A percentile compares a stretch with the other conserved stretches of the same genome.
Conservation (phyloP, 805 yeast species). For the Candida maris region DNA sequence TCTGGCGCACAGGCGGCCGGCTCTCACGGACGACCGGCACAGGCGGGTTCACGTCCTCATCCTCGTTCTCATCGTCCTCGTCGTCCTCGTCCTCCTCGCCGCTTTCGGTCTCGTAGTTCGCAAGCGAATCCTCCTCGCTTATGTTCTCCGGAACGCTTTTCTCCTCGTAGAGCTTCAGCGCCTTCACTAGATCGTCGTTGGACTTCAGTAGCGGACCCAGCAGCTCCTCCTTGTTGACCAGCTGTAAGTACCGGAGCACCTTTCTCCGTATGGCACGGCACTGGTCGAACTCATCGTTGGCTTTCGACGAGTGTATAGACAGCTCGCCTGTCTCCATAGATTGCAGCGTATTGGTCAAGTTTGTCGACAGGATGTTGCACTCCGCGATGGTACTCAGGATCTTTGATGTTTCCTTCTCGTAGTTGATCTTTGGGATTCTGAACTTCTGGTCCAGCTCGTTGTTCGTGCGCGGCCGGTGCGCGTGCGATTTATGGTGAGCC, state of each 20-base stretch:
- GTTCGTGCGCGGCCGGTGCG: conserved; percentile 23
- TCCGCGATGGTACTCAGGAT: conserved; percentile 68
- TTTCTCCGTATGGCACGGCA: conserved; percentile 74
- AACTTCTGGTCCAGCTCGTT: conserved; percentile 44
- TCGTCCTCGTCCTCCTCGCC: conserved; percentile 10
- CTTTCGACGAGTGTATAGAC: conserved; percentile 61
- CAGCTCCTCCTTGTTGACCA: conserved; percentile 78
- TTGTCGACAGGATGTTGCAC: conserved; percentile 69
- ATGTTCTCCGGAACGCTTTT: conserved; percentile 45
- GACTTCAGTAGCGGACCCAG: conserved; percentile 86
- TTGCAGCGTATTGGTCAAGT: conserved; percentile 56
- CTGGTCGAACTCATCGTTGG: conserved; percentile 65
- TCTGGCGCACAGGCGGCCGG: no score
- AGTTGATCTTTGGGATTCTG: conserved; percentile 64
- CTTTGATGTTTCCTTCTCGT: conserved; percentile 68
- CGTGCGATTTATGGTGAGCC: background rate
- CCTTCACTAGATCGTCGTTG: conserved; percentile 81
- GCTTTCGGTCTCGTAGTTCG: conserved; percentile 35
- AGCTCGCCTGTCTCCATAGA: conserved; percentile 42
- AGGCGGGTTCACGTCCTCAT: conserved; percentile 1
- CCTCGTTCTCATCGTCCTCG: conserved; percentile 1
- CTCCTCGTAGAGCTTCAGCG: conserved; percentile 66
- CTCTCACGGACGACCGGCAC: conserved; percentile 13
- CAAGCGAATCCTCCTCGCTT: conserved; percentile 39
- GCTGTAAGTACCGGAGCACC: conserved; percentile 77